Evolutionary conservation across 2,329 filamentous ascomycete species (phyloP).

Genomic region (Diaporthe ilicicola): DNA sequence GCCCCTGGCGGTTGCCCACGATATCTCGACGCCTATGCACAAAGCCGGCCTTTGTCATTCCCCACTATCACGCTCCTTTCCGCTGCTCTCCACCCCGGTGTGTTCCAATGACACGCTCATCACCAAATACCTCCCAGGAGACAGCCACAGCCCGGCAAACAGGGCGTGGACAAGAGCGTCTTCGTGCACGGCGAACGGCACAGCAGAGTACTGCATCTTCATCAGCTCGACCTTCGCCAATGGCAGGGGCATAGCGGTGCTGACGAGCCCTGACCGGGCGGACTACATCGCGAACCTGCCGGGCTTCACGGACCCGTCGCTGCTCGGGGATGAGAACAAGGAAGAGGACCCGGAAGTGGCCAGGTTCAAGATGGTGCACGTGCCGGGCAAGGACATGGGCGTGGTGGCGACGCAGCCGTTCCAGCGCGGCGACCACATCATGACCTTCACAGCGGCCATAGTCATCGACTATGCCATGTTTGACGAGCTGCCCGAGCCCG

Average conservation of each 20-base stretch:
- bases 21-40: background rate
- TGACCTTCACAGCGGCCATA: slow-evolving; percentile 48
- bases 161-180: slow-evolving; percentile 29
- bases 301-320: slow-evolving; percentile 41
- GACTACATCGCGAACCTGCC: slow-evolving; percentile 38
- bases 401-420: slow-evolving; percentile 46
- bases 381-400: slow-evolving; percentile 51
- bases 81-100: slow-evolving; percentile 19
- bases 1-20: slow-evolving; percentile 8
- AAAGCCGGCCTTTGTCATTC: slow-evolving; percentile 26
- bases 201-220: slow-evolving; percentile 46
- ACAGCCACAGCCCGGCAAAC: background rate
- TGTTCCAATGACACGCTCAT: slow-evolving; percentile 26
- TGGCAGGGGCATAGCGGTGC: slow-evolving; percentile 48
- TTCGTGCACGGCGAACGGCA: slow-evolving; percentile 40
- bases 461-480: slow-evolving; percentile 51
- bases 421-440: slow-evolving; percentile 47
- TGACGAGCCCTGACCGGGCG: slow-evolving; percentile 47
- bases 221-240: slow-evolving; percentile 45
- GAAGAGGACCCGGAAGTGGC: slow-evolving; percentile 38
- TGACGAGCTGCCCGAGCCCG: slow-evolving; percentile 38
- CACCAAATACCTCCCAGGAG: slow-evolving; percentile 18
- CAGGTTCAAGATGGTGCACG: slow-evolving; percentile 44
- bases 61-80: slow-evolving; percentile 13
- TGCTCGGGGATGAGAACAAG: slow-evolving; percentile 38